Evolutionary conservation across 768 basidiomycete species (phyloP).

Genomic region (Trichaptum fuscoviolaceum): DNA sequence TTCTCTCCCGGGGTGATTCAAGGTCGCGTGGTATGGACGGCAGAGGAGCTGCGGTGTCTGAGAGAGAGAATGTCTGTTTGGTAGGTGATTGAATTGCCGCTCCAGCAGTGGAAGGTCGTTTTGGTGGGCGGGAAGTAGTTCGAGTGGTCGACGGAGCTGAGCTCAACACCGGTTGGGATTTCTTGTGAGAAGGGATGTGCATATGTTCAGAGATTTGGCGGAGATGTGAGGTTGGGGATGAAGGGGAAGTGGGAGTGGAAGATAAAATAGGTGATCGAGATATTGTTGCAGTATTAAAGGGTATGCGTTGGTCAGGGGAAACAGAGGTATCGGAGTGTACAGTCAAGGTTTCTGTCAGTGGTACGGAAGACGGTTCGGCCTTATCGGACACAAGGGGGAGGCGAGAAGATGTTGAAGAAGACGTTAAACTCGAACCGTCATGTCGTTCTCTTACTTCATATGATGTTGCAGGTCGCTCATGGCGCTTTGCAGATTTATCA

Average conservation of each 20-base stretch:
- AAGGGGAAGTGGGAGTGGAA: background rate
- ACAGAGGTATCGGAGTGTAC: constrained; percentile 3
- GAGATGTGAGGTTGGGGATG: background rate
- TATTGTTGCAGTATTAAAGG: background rate
- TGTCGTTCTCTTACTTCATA: background rate
- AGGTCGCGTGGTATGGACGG: constrained; percentile 16
- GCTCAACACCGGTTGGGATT: background rate
- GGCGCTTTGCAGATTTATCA: background rate
- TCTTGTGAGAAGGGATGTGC: background rate
- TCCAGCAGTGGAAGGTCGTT: constrained; percentile 38
- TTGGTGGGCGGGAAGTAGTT: background rate
- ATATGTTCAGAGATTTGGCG: background rate
- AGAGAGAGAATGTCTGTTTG: constrained; percentile 8
- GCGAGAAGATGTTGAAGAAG: background rate
- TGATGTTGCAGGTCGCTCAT: background rate
- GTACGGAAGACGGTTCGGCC: background rate
- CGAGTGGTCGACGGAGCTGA: background rate
- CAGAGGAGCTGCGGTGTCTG: constrained; percentile 18
- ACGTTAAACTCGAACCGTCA: background rate
- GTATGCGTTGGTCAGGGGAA: background rate
- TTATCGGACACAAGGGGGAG: constrained; percentile 1
- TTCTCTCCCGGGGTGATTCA: constrained; percentile 5
- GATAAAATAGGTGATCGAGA: background rate
- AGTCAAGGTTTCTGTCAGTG: background rate
- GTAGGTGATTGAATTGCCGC: constrained; percentile 13